Percentiles rank a stretch among this genome's conserved stretches.
Conservation (phyloP, 306 rosid genomes). For the Sophora flavescens region DNA sequence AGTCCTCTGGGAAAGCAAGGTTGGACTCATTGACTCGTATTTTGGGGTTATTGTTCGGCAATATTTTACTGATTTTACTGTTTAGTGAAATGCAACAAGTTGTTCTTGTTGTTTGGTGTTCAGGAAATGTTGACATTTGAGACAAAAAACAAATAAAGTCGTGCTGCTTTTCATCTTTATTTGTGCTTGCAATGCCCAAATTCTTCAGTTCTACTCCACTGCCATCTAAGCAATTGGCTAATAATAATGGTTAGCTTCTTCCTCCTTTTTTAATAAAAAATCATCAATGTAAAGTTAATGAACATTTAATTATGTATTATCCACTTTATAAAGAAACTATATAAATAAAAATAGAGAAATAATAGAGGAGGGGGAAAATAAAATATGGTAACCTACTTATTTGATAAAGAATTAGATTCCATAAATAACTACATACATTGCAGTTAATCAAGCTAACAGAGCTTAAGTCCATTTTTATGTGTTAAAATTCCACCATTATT, state of each 20-base stretch:
- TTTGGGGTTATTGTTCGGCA: conserved; percentile 35
- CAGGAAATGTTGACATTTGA: conserved; percentile 39
- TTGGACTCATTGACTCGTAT: conserved; percentile 40
- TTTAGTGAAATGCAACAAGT: conserved; percentile 21
- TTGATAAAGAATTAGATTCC: too few relatives aligned
- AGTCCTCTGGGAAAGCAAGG: conserved; percentile 22
- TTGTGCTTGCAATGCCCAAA: conserved; percentile 55
- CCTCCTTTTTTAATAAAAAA: background rate
- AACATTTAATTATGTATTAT: background rate
- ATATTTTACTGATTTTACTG: conserved; percentile 32
- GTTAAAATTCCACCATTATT: too few relatives aligned
- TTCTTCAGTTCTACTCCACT: conserved; percentile 59
- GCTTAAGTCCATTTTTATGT: too few relatives aligned
- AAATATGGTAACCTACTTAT: too few relatives aligned
- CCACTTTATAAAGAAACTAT: too few relatives aligned
- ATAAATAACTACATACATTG: too few relatives aligned
- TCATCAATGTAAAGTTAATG: background rate
- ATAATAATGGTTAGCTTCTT: background rate
- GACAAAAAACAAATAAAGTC: conserved; percentile 44
- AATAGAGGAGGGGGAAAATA: too few relatives aligned
- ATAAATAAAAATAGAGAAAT: too few relatives aligned
- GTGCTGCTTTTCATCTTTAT: conserved; percentile 10
- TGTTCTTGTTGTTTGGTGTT: conserved; percentile 33
- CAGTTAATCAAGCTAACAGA: too few relatives aligned
- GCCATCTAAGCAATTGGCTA: background rate